Percentiles rank a stretch among this genome's conserved stretches.
phyloP scores from a whole-genome alignment of 805 yeast species.

The Hanseniaspora nectarophila region DNA sequence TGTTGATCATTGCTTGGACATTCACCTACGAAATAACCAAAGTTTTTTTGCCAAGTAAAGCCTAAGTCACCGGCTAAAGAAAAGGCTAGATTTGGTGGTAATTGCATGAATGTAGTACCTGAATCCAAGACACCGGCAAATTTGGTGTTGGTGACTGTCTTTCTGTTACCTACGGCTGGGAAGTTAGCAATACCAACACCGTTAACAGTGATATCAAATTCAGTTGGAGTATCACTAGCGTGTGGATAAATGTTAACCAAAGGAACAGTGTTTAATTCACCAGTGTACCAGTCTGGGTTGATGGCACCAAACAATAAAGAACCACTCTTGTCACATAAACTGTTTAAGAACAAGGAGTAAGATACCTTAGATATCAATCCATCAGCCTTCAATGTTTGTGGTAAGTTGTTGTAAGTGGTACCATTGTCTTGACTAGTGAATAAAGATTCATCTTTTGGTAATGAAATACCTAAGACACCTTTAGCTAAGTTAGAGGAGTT shows the following conservation, averaged over 20 bases:
- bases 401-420: constrained; percentile 48
- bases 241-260: constrained; percentile 31
- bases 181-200: constrained; percentile 19
- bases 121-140: constrained; percentile 40
- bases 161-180: no score
- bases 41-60: constrained; percentile 32
- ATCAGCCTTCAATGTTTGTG: constrained; percentile 43
- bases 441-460: constrained; percentile 57
- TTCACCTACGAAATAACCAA: constrained; percentile 37
- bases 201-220: constrained; percentile 25
- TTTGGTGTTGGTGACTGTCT: constrained; percentile 19
- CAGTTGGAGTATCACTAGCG: constrained; percentile 18
- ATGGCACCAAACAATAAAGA: constrained; percentile 58
- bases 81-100: neutral
- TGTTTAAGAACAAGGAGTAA: constrained; percentile 53
- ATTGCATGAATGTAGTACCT: constrained; percentile 35
- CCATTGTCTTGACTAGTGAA: constrained; percentile 27
- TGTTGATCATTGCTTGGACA: constrained; percentile 29
- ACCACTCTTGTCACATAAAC: constrained; percentile 34
- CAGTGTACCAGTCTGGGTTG: constrained; percentile 49
- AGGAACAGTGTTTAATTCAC: constrained; percentile 40
- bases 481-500: constrained; percentile 49
- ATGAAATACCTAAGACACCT: constrained; percentile 59
- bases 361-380: constrained; percentile 46
- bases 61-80: constrained; percentile 25